These are phyloP conservation scores for Oryza glaberrima DNA, from an alignment of 176 grass and related monocot genomes.

Conservation along the genomic window DNA sequence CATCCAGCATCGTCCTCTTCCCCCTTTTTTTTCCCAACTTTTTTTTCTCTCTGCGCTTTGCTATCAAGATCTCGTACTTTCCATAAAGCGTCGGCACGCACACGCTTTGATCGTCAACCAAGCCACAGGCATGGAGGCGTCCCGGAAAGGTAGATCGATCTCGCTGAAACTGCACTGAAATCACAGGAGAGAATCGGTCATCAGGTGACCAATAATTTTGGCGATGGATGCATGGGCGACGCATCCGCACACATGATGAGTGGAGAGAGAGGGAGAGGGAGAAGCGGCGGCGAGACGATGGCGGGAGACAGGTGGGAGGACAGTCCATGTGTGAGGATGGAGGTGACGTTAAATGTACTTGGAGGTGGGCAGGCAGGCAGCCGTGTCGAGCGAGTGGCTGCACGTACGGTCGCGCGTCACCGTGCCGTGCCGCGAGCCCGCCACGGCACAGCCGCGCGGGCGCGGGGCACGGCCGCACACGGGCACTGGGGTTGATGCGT, in stretches of 20 bases:
- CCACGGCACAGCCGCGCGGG: too few relatives aligned
- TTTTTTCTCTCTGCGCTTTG: background rate
- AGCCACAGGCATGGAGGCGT: background rate
- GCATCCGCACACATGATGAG: background rate
- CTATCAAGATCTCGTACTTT: constrained; percentile 15
- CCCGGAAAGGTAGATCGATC: background rate
- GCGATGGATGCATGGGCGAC: background rate
- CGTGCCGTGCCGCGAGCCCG: too few relatives aligned
- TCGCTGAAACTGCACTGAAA: background rate
- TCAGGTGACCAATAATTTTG: constrained; percentile 23
- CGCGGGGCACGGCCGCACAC: too few relatives aligned
- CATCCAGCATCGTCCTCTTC: background rate
- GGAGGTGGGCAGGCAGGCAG: background rate
- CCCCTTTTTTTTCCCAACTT: background rate
- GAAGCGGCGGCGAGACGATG: background rate
- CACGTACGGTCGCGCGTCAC: background rate
- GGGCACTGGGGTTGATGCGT: too few relatives aligned
- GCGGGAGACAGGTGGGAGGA: background rate
- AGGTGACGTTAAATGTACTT: background rate
- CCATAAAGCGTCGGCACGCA: constrained; percentile 26
- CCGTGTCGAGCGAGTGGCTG: background rate
- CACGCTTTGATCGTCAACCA: background rate
- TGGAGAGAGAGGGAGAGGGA: background rate
- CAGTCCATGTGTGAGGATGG: background rate
- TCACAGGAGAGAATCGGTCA: background rate